Percentiles rank a stretch among this genome's conserved stretches.
Conservation (phyloP, 2,329 filamentous ascomycete genomes). For the Ceratocystiopsis brevicomis region DNA sequence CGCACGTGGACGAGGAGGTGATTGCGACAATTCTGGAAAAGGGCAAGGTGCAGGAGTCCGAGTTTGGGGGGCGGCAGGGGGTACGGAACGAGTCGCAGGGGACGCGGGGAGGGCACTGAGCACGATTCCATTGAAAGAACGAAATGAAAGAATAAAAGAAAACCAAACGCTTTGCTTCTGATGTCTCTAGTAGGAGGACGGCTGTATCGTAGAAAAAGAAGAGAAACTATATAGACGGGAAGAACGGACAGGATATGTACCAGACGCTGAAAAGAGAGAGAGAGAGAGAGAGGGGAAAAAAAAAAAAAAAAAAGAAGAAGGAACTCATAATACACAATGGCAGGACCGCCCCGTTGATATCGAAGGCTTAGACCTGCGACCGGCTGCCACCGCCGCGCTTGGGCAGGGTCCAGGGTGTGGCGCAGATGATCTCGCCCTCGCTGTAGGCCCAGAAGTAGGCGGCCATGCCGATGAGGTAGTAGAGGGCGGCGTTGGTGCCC, state of each 20-base stretch:
- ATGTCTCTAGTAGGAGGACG: too few species aligned
- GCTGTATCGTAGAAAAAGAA: too few species aligned
- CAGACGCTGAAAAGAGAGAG: too few species aligned
- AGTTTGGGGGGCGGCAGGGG: slow-evolving; percentile 34
- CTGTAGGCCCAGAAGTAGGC: slow-evolving; percentile 96
- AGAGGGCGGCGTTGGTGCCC: slow-evolving; percentile 76
- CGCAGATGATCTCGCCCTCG: slow-evolving; percentile 76
- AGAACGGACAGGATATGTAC: too few species aligned
- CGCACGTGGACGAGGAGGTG: slow-evolving; percentile 57
- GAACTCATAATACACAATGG: neutral
- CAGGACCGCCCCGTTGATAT: neutral
- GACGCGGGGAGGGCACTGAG: slow-evolving; percentile 19
- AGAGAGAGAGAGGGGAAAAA: too few species aligned
- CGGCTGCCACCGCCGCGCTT: slow-evolving; percentile 24
- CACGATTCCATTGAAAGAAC: too few species aligned
- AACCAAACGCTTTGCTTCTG: too few species aligned
- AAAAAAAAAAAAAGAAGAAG: too few species aligned
- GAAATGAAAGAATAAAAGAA: too few species aligned
- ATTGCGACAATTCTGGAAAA: slow-evolving; percentile 65
- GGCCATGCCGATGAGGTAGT: slow-evolving; percentile 69
- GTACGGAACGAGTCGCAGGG: slow-evolving; percentile 33
- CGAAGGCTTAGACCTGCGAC: neutral
- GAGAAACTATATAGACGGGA: too few species aligned
- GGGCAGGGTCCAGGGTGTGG: slow-evolving; percentile 51
- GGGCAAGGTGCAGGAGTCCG: slow-evolving; percentile 46